These are phyloP conservation scores for Arthrobotrys musiformis DNA, from an alignment of 2,329 filamentous ascomycete species.

Conservation along the genomic window DNA sequence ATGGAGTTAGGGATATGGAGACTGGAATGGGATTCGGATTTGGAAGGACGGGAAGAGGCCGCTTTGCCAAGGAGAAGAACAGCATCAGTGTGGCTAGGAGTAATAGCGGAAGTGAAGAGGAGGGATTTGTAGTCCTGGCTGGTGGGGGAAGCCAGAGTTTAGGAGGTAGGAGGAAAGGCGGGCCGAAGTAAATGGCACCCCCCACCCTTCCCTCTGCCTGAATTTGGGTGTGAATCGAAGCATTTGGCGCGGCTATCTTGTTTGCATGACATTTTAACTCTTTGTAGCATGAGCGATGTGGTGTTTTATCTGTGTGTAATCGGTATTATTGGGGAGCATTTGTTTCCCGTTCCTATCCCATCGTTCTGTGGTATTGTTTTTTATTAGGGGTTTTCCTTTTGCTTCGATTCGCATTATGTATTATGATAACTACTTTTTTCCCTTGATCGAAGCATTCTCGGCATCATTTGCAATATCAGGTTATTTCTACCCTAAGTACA, in stretches of 20 bases:
- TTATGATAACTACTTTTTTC: conserved; percentile 9
- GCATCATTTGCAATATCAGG: not conserved
- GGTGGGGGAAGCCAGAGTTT: conserved; percentile 44
- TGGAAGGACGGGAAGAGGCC: conserved; percentile 24
- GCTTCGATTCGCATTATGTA: conserved; percentile 26
- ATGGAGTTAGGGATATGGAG: conserved; percentile 50
- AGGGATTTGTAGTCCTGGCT: conserved; percentile 50
- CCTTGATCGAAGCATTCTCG: not conserved
- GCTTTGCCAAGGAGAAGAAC: conserved; percentile 53
- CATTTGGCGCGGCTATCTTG: not conserved
- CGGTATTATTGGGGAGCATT: not conserved
- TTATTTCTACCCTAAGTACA: not conserved
- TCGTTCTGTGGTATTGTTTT: conserved; percentile 4
- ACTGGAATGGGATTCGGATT: conserved; percentile 46
- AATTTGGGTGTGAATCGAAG: not conserved
- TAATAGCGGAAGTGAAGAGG: conserved; percentile 50
- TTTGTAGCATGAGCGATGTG: conserved; percentile 29
- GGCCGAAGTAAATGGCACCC: not conserved
- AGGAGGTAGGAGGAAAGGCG: conserved; percentile 30
- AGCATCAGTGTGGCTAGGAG: conserved; percentile 41
- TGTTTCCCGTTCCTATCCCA: not conserved
- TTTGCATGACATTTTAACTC: not conserved
- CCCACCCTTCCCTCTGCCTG: no score
- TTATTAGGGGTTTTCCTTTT: conserved; percentile 32
- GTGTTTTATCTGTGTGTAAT: conserved; percentile 15